phyloP scores from a whole-genome alignment of 78 protist genomes.

The Blattamonas nauphoetae region DNA sequence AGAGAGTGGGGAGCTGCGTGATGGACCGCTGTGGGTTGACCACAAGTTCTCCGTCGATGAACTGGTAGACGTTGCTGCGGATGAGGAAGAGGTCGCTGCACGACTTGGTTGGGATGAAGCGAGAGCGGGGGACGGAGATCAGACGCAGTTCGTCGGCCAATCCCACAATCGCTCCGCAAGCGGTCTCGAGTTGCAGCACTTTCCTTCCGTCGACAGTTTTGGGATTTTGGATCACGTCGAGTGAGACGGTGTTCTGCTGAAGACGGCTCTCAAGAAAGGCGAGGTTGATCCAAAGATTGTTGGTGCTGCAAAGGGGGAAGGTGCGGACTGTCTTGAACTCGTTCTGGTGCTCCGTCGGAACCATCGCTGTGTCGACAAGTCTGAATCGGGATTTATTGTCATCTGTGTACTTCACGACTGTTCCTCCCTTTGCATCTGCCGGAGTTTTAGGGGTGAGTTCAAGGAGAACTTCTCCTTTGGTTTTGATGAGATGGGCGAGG shows the following conservation, averaged over 20 bases:
- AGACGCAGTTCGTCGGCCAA: constrained; percentile 56
- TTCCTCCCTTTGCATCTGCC: constrained; percentile 95
- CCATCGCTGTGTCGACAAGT: constrained; percentile 51
- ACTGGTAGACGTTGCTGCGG: constrained; percentile 62
- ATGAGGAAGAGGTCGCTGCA: constrained; percentile 72
- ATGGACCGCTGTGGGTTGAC: constrained; percentile 44
- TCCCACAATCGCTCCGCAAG: constrained; percentile 86
- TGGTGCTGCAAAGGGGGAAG: constrained; percentile 90
- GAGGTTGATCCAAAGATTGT: constrained; percentile 86
- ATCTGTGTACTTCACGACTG: constrained; percentile 69
- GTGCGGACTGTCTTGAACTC: constrained; percentile 79
- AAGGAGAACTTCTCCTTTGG: constrained; percentile 42
- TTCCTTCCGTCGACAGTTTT: constrained; percentile 59
- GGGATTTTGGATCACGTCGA: constrained; percentile 79
- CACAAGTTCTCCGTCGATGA: constrained; percentile 38
- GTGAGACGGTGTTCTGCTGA: constrained; percentile 24
- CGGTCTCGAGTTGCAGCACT: constrained; percentile 89
- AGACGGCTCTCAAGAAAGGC: constrained; percentile 52
- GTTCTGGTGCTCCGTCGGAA: constrained; percentile 39
- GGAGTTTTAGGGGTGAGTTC: constrained; percentile 84
- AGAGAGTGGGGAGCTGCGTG: constrained; percentile 61
- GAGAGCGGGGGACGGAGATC: constrained; percentile 69
- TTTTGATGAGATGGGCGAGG: constrained; percentile 15
- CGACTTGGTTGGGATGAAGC: constrained; percentile 89
- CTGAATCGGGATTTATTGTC: no score